phyloP scores from a whole-genome alignment of 78 protist genomes.

The Pigoraptor vietnamica region DNA sequence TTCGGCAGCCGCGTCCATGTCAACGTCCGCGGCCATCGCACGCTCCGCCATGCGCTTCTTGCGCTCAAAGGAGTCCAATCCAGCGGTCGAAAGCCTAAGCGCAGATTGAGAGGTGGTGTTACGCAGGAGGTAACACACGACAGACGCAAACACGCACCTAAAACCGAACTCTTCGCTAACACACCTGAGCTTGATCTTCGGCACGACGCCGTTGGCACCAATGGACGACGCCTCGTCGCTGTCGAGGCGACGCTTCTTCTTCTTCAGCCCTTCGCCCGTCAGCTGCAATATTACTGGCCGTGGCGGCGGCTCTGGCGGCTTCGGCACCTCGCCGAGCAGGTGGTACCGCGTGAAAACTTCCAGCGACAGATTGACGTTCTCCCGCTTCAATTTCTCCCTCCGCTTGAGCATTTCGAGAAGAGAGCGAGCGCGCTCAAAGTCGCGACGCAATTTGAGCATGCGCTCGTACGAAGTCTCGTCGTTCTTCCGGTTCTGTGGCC shows the following conservation, averaged over 20 bases:
- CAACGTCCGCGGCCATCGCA: background rate
- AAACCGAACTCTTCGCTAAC: background rate
- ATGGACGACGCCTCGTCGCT: background rate
- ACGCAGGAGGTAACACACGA: background rate
- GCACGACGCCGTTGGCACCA: background rate
- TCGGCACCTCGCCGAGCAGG: background rate
- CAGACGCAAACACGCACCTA: background rate
- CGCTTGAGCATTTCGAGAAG: background rate
- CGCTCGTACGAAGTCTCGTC: conserved; percentile 1
- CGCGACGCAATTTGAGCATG: background rate
- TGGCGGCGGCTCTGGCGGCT: background rate
- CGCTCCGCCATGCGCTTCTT: background rate
- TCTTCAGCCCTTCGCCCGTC: background rate
- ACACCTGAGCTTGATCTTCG: background rate
- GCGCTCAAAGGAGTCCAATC: background rate
- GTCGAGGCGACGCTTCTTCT: background rate
- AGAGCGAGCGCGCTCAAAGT: background rate
- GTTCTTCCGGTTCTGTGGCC: background rate
- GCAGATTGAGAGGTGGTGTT: no score
- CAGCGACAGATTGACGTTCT: background rate
- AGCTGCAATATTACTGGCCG: background rate
- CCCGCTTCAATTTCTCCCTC: background rate
- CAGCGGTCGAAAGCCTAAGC: no score
- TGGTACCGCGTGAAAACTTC: background rate
- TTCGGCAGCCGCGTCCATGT: background rate